phyloP scores from a whole-genome alignment of 1,284 basidiomycete species.

The Thelephora terrestris region DNA sequence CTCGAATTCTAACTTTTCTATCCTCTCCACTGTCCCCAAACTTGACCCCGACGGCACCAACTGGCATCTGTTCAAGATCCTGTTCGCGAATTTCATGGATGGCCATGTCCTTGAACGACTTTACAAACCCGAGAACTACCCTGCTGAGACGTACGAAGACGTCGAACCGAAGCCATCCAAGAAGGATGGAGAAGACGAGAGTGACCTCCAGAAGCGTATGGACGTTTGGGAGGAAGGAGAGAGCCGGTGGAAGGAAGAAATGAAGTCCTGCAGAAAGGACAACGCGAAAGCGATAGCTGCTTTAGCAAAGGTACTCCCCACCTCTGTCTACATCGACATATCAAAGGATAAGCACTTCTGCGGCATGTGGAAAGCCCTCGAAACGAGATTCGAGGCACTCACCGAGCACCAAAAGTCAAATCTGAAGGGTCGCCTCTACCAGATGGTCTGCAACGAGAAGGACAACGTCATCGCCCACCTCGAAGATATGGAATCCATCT shows the following conservation, averaged over 20 bases:
- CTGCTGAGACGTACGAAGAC: constrained; percentile 8
- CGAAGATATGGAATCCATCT: constrained; percentile 11
- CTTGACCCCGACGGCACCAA: constrained; percentile 23
- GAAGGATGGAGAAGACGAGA: background rate
- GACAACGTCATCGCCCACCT: constrained; percentile 16
- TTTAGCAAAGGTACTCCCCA: constrained; percentile 4
- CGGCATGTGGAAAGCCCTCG: constrained; percentile 7
- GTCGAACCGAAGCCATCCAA: constrained; percentile 1
- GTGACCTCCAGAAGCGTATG: constrained; percentile 1
- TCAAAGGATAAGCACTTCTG: background rate
- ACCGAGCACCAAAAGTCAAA: constrained; percentile 6
- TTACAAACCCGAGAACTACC: constrained; percentile 15
- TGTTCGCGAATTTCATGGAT: constrained; percentile 13
- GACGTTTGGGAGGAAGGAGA: background rate
- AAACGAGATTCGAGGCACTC: constrained; percentile 4
- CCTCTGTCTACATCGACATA: constrained; percentile 5
- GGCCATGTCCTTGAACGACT: constrained; percentile 18
- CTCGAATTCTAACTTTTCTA: no score
- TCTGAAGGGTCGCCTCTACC: constrained; percentile 3
- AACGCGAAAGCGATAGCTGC: constrained; percentile 6
- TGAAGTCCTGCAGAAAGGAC: background rate
- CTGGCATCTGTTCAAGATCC: constrained; percentile 25
- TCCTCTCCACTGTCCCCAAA: constrained; percentile 14
- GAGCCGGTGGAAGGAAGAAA: background rate
- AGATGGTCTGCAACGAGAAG: constrained; percentile 8